Evolutionary conservation across 1,139 yeast species (phyloP), one percentile per base, ranked within the genome.

Genomic region (Hanseniaspora sp.): DNA sequence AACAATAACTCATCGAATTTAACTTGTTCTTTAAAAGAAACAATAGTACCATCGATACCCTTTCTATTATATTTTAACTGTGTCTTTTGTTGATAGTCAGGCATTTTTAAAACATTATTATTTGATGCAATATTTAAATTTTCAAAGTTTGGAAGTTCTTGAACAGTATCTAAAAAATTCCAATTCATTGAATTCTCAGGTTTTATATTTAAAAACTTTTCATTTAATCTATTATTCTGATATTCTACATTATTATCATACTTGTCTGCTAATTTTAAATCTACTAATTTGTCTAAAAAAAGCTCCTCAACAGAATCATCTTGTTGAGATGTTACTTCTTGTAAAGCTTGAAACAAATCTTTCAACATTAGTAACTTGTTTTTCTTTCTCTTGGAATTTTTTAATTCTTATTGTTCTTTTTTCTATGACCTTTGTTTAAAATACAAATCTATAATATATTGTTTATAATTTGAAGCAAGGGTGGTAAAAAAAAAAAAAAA

Each of bases 31-130:
- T 76, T 74, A 60, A 80, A 82, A 0, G 80, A 76, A 1, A 71
- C 70, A 15, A 92, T 80, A 11, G 69, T 64, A 9, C 97, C 97
- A 5, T 76, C 74, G 6, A 94, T 74, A 0, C 98, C 98, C 13
- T 73, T 68, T 62, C 98, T 71, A 59, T 78, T 79, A 65, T 82
- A 80, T 53, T 85, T 70, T 56, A 78, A 74, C 0, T 77, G 67
- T 0, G 87, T 78, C 59, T 86, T 71, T 28, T 74, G 73, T 17
- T 80, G 70, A 3, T 78, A 69, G 12, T 72, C 68, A 0, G 94
- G 90, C 2, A 72, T 59, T 17, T 70, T 67, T 34, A 82, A 64
- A 56, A 84, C 67, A 33, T 60, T 61, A 52, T 61, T 61, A 15
- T 67, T 61, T 35, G 61, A 63, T 13, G 65, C 66, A 47, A 64